phyloP scores from a whole-genome alignment of 192 early-diverging fungal genomes.

The Martensiomyces pterosporus region DNA sequence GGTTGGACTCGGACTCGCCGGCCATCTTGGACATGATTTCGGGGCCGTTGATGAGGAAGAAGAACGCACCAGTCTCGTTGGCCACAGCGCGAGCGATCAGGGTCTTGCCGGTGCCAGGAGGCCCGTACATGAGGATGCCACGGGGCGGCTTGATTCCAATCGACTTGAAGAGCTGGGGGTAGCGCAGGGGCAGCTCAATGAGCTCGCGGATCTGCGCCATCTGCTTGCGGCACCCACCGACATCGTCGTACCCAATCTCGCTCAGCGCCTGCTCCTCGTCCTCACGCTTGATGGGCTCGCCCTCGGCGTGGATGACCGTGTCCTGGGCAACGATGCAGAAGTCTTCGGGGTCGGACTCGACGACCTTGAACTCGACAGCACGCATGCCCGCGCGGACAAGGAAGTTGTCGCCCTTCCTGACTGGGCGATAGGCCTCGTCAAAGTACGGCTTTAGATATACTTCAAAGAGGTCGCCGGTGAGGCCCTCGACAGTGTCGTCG shows the following conservation, averaged over 20 bases:
- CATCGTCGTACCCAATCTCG: constrained; percentile 97
- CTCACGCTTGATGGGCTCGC: constrained; percentile 98
- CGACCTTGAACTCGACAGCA: constrained; percentile 98
- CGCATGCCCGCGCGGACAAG: constrained; percentile 94
- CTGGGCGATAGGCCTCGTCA: constrained; percentile 94
- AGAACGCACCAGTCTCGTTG: constrained; percentile 99
- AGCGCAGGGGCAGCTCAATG: constrained; percentile 94
- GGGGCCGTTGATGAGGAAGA: constrained; percentile 98
- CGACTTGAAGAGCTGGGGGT: constrained; percentile 98
- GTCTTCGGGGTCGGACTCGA: constrained; percentile 89
- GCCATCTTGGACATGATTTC: constrained; percentile 99
- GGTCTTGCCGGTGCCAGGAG: constrained; percentile 99
- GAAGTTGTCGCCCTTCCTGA: constrained; percentile 92
- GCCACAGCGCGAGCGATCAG: constrained; percentile 98
- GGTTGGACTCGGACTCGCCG: constrained; percentile 95
- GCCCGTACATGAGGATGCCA: constrained; percentile 96
- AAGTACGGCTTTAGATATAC: constrained; percentile 99
- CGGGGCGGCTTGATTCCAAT: constrained; percentile 99
- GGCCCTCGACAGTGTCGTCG: constrained; percentile 96
- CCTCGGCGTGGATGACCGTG: constrained; percentile 97
- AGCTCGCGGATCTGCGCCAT: constrained; percentile 99
- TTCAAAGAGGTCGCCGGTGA: constrained; percentile 97
- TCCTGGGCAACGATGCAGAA: constrained; percentile 98
- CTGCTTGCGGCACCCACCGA: constrained; percentile 97
- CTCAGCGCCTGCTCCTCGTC: constrained; percentile 92